phyloP scores from a whole-genome alignment of 176 grass and related monocot species.

The Thalia dealbata region DNA sequence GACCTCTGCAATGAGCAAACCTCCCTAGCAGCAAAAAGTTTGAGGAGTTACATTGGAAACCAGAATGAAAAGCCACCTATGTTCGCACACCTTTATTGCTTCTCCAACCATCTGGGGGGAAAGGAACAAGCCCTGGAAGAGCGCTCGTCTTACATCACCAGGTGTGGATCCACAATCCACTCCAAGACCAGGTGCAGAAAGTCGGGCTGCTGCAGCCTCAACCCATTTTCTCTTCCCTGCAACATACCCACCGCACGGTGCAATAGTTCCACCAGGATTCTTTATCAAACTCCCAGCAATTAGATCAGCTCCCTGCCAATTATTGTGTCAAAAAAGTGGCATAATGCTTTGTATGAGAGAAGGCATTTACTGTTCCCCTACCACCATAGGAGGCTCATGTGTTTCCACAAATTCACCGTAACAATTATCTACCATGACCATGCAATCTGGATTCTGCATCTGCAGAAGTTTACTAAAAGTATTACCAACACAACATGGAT shows the following conservation, averaged over 20 bases:
- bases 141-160: constrained; percentile 66
- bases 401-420: constrained; percentile 96
- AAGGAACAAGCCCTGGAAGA: constrained; percentile 92
- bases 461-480: constrained; percentile 22
- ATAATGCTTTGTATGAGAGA: not conserved
- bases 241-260: constrained; percentile 77
- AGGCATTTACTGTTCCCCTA: constrained; percentile 17
- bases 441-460: constrained; percentile 68
- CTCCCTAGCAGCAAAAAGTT: constrained; percentile 41
- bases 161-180: constrained; percentile 74
- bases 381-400: constrained; percentile 72
- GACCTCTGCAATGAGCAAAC: constrained; percentile 79
- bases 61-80: not conserved
- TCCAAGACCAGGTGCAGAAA: constrained; percentile 85
- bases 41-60: not conserved
- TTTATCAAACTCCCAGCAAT: constrained; percentile 96
- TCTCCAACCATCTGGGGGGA: constrained; percentile 93
- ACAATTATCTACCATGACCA: constrained; percentile 96
- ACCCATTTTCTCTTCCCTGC: constrained; percentile 71
- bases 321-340: constrained; percentile 21
- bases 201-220: constrained; percentile 57
- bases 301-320: constrained; percentile 62
- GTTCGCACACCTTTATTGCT: constrained; percentile 53
- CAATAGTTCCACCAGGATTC: constrained; percentile 84
- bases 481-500: not conserved